These are phyloP conservation scores for Lecanicillium sp. DNA, from an alignment of 2,329 filamentous ascomycete genomes.

Conservation along the genomic window DNA sequence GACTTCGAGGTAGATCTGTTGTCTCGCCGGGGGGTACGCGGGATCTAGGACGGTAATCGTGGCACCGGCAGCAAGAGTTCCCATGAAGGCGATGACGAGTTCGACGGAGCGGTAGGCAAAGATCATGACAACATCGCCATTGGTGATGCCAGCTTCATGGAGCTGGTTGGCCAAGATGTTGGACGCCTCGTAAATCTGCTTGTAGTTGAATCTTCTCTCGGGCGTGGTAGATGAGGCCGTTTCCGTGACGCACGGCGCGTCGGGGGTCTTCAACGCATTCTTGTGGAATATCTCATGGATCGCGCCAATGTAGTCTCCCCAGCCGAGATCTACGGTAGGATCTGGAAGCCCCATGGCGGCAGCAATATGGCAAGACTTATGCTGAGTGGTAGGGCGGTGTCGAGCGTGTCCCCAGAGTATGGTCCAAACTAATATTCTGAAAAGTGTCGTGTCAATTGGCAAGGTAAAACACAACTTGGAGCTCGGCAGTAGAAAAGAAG, in stretches of 20 bases:
- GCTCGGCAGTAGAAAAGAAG: no score
- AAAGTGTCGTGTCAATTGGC: no score
- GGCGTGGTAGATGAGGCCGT: slow-evolving; percentile 36
- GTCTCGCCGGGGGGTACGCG: slow-evolving; percentile 20
- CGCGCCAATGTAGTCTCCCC: slow-evolving; percentile 55
- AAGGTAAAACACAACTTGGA: no score
- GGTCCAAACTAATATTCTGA: no score
- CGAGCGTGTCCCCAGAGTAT: no score
- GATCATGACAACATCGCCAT: slow-evolving; percentile 89
- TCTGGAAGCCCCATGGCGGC: no score
- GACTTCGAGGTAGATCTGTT: slow-evolving; percentile 64
- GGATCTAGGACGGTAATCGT: slow-evolving; percentile 68
- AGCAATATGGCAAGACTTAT: no score
- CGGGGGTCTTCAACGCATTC: slow-evolving; percentile 61
- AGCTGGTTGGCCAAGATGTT: slow-evolving; percentile 76
- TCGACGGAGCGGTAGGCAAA: slow-evolving; percentile 75
- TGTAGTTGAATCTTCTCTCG: slow-evolving; percentile 68
- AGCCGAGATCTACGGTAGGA: slow-evolving; percentile 59
- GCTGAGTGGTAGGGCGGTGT: no score
- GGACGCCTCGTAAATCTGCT: slow-evolving; percentile 76
- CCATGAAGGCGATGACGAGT: slow-evolving; percentile 66
- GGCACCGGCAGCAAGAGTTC: slow-evolving; percentile 51
- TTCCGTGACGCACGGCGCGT: slow-evolving; percentile 42
- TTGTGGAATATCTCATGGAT: slow-evolving; percentile 63
- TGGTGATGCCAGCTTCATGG: slow-evolving; percentile 59